phyloP scores from a whole-genome alignment of 257 asterid species.

The Scutellaria galericulata region DNA sequence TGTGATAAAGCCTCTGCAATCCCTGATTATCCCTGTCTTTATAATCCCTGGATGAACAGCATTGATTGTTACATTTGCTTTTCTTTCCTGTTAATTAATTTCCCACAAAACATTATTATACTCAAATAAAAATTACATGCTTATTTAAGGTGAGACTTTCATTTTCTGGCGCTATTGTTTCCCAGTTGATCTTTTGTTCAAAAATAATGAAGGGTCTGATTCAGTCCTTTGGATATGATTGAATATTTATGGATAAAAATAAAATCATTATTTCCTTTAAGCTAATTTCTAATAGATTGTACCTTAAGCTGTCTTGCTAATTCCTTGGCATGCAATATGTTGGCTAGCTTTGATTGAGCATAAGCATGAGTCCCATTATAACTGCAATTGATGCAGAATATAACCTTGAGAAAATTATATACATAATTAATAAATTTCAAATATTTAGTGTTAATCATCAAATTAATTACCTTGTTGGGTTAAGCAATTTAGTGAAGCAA shows the following conservation, averaged over 20 bases:
- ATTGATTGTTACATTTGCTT: slow-evolving; percentile 87
- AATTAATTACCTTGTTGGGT: slow-evolving; percentile 61
- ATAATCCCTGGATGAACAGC: slow-evolving; percentile 95
- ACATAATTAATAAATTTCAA: too few species aligned
- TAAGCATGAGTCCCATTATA: slow-evolving; percentile 88
- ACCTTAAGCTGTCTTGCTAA: slow-evolving; percentile 85
- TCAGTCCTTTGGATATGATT: too few species aligned
- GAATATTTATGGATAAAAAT: too few species aligned
- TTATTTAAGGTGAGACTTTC: too few species aligned
- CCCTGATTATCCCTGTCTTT: slow-evolving; percentile 91
- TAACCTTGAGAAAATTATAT: not conserved
- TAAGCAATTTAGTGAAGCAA: slow-evolving; percentile 65
- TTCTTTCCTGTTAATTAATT: slow-evolving; percentile 57
- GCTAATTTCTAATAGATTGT: slow-evolving; percentile 1
- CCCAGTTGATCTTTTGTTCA: too few species aligned
- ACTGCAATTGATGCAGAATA: slow-evolving; percentile 44
- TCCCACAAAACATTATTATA: slow-evolving; percentile 13
- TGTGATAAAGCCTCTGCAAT: slow-evolving; percentile 91
- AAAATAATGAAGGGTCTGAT: too few species aligned
- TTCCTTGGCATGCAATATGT: slow-evolving; percentile 90
- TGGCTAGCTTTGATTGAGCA: slow-evolving; percentile 88
- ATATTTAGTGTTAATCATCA: too few species aligned
- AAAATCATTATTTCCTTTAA: too few species aligned
- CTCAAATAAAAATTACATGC: too few species aligned
- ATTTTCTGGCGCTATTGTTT: too few species aligned